Evolutionary conservation across 164 flowering plant genomes (phyloP), one percentile per base, ranked within the genome.

Genomic region (Piper betle): DNA sequence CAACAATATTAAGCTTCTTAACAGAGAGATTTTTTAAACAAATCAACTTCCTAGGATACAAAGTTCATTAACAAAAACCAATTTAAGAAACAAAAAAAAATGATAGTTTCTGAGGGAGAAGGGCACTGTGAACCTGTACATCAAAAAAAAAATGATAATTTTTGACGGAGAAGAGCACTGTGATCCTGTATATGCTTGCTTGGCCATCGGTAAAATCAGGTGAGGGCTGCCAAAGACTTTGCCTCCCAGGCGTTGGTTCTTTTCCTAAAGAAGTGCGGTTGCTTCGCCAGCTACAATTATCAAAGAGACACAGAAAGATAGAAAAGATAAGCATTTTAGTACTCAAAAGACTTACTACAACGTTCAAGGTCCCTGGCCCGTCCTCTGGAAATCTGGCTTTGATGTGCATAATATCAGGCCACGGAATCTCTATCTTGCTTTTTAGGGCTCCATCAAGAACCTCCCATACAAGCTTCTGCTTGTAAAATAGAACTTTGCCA

Each of bases 401-500:
- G 72, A 88, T 40, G 62, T 75, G 85, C 76, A 79, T 77, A 19
- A 88, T 84, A 77, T 88, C 96, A n/a, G 96, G 83, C 93, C 92
- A 88, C 50, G 86, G 92, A 16, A 88, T 81, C 73, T 88, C 96
- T 64, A 88, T 80, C 77, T 88, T 88, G 69, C 84, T 83, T 76
- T 88, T 88, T 16, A 88, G 80, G 33, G 91, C 87, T 66, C 90
- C 86, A 52, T 84, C 87, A 68, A 88, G 91, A 75, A 88, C 84
- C 73, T 88, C 96, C 96, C 96, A 88, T 4, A 88, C 96, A 61
- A 88, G 87, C 72, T 88, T 88, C 68, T 84, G 93, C 80, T 88
- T 88, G 0, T 91, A 85, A 76, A 81, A 88, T 70, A 86, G 69
- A 88, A 86, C 70, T 88, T 88, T 2, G 93, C 93, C 64, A 88